Conservation (phyloP, 1,139 yeast genomes). For the Yamadazyma triangularis region DNA sequence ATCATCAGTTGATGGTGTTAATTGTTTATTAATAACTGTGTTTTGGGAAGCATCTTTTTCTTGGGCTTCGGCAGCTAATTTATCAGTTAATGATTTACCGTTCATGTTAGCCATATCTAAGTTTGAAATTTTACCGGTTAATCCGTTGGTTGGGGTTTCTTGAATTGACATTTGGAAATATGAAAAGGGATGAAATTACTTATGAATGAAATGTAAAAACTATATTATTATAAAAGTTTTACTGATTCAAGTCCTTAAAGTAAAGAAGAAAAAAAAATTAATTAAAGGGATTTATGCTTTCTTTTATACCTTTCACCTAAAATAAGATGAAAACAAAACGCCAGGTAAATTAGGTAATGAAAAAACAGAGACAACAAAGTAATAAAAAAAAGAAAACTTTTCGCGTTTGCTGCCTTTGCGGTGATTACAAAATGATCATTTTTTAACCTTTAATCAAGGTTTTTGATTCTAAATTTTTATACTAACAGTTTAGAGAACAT, state of each 20-base stretch:
- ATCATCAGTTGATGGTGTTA: constrained; percentile 11
- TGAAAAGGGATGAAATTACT: not conserved
- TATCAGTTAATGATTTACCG: constrained; percentile 40
- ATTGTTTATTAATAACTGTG: constrained; percentile 19
- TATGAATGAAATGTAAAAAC: no score
- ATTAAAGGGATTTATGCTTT: not conserved
- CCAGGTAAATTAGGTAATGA: not conserved
- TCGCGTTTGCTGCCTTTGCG: not conserved
- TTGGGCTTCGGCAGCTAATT: constrained; percentile 44
- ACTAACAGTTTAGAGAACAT: no score
- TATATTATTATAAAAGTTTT: no score
- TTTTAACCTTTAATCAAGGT: no score
- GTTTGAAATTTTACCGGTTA: constrained; percentile 42
- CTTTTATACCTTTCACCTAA: not conserved
- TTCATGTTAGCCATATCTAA: constrained; percentile 32
- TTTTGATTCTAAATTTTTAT: no score
- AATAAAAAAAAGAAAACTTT: not conserved
- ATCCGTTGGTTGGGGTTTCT: constrained; percentile 49
- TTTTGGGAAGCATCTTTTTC: constrained; percentile 35
- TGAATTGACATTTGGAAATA: constrained; percentile 28
- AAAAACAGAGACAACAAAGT: not conserved
- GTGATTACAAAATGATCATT: not conserved
- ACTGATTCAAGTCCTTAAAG: no score
- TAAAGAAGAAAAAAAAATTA: no score
- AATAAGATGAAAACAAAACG: not conserved